A percentile compares a stretch with the other conserved stretches of the same genome.
Evolutionary conservation across 2,329 filamentous ascomycete genomes (phyloP).

Genomic region (Didymella arachidicola): DNA sequence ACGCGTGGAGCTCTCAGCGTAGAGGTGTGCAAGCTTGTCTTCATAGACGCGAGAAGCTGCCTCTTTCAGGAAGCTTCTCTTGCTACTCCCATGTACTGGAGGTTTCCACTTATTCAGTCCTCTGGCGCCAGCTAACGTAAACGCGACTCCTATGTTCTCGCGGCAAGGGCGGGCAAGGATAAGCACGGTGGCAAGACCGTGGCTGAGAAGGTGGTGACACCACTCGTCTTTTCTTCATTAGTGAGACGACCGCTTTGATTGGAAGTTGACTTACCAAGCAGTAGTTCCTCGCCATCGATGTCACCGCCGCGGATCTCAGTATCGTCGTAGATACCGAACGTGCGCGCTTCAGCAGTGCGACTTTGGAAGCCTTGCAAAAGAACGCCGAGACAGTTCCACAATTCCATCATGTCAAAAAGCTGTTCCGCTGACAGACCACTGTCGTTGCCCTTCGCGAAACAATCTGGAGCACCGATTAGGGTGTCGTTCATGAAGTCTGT

Average conservation of each 20-base stretch:
- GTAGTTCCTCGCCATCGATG: slow-evolving; percentile 60
- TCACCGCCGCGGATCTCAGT: slow-evolving; percentile 57
- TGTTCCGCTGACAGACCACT: slow-evolving; percentile 63
- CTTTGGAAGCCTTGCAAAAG: slow-evolving; percentile 65
- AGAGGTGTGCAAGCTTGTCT: slow-evolving; percentile 54
- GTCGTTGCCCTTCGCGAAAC: slow-evolving; percentile 66
- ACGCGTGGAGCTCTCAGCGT: slow-evolving; percentile 44
- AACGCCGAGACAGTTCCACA: slow-evolving; percentile 68
- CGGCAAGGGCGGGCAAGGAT: slow-evolving; percentile 56
- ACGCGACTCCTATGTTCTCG: slow-evolving; percentile 54
- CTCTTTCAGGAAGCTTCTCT: slow-evolving; percentile 66
- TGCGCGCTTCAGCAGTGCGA: slow-evolving; percentile 62
- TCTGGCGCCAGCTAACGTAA: slow-evolving; percentile 60
- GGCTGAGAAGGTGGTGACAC: slow-evolving; percentile 66
- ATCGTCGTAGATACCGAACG: slow-evolving; percentile 63
- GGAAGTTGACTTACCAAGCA: slow-evolving; percentile 56
- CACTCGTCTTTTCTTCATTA: slow-evolving; percentile 61
- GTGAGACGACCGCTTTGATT: neutral
- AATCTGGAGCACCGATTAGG: slow-evolving; percentile 63
- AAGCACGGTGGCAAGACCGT: slow-evolving; percentile 65
- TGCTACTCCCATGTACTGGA: slow-evolving; percentile 56
- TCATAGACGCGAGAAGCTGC: slow-evolving; percentile 68
- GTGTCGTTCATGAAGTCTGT: slow-evolving; percentile 62
- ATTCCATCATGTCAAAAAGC: slow-evolving; percentile 69
- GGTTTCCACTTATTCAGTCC: slow-evolving; percentile 66